A percentile compares a stretch with the other conserved stretches of the same genome.
phyloP scores from a whole-genome alignment of 2,329 filamentous ascomycete species.

The Exophiala sp. region DNA sequence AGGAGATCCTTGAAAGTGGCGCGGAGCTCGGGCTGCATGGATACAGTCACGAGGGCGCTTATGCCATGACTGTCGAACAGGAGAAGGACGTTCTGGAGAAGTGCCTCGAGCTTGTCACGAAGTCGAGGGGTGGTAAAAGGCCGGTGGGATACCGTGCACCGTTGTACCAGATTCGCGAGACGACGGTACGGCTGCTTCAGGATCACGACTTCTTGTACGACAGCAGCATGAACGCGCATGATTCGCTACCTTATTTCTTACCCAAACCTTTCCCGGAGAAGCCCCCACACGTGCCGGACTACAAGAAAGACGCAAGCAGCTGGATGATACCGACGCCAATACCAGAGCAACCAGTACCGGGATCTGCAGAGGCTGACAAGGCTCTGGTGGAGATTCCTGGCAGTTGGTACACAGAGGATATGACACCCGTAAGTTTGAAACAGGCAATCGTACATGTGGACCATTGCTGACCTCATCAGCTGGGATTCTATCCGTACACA shows the following conservation, averaged over 20 bases:
- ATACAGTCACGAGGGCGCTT: constrained; percentile 36
- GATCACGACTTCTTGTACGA: constrained; percentile 51
- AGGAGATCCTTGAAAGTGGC: constrained; percentile 50
- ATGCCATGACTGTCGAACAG: constrained; percentile 45
- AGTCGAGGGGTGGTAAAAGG: constrained; percentile 41
- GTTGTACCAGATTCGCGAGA: constrained; percentile 49
- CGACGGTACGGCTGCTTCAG: constrained; percentile 48
- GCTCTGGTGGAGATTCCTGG: constrained; percentile 43
- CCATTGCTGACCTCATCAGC: constrained; percentile 17
- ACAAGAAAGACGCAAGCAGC: constrained; percentile 39
- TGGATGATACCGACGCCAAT: constrained; percentile 44
- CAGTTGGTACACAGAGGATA: constrained; percentile 47
- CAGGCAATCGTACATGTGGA: background rate
- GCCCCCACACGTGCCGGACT: constrained; percentile 40
- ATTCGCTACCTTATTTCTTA: constrained; percentile 49
- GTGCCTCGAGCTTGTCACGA: constrained; percentile 45
- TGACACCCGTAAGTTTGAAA: constrained; percentile 35
- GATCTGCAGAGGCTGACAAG: constrained; percentile 26
- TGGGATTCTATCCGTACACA: constrained; percentile 43
- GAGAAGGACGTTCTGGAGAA: constrained; percentile 50
- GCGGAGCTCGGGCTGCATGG: constrained; percentile 43
- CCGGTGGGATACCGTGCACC: constrained; percentile 52
- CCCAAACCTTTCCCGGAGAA: constrained; percentile 34
- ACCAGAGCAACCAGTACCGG: constrained; percentile 21
- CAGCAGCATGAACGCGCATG: constrained; percentile 50